These are phyloP conservation scores for Raffaelea ambrosiae DNA, from an alignment of 2,329 filamentous ascomycete species.

Conservation along the genomic window DNA sequence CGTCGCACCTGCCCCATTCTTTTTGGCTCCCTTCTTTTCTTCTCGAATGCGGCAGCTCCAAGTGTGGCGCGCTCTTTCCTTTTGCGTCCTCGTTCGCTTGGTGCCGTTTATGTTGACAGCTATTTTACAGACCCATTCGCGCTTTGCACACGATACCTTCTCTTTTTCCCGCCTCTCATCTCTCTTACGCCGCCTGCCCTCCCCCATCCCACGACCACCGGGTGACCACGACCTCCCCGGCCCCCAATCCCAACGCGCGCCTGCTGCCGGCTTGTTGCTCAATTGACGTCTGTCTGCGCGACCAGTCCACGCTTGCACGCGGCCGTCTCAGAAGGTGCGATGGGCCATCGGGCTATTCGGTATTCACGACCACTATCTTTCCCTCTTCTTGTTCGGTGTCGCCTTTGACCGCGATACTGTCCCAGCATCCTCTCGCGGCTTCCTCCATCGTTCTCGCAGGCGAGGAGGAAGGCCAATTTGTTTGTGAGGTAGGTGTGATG, in stretches of 20 bases:
- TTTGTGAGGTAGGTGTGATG: neutral
- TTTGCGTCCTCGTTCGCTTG: too few species aligned
- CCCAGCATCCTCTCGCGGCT: neutral
- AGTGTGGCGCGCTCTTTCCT: neutral
- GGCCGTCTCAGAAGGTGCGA: neutral
- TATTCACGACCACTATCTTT: neutral
- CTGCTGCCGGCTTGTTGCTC: too few species aligned
- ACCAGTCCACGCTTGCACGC: neutral
- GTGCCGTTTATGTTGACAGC: neutral
- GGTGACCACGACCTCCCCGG: too few species aligned
- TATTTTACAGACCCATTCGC: too few species aligned
- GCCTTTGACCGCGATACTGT: neutral
- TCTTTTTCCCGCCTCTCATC: neutral
- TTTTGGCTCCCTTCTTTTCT: too few species aligned
- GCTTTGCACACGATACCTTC: neutral
- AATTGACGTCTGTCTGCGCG: neutral
- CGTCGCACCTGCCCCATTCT: too few species aligned
- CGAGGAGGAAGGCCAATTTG: neutral
- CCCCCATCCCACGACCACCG: too few species aligned
- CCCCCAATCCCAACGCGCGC: too few species aligned
- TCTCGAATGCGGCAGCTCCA: neutral
- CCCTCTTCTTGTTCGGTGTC: neutral
- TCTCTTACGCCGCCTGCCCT: neutral
- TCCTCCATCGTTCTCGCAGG: neutral
- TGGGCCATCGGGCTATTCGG: neutral